Conservation (phyloP, 331 rosid genomes). For the Cydonia oblonga region DNA sequence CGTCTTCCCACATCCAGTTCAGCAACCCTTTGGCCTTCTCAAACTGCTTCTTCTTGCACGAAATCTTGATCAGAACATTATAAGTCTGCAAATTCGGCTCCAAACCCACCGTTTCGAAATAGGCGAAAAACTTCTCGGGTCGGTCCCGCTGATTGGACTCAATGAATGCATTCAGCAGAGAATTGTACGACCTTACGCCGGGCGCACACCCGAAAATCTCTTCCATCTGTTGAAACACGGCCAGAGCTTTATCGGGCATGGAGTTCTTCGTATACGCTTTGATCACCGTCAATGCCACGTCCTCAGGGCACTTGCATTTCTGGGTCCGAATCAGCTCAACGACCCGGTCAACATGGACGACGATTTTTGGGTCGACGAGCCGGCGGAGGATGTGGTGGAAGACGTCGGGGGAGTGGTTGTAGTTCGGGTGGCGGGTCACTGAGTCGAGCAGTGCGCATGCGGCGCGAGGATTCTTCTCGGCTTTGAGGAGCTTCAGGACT, state of each 20-base stretch:
- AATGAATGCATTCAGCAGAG: constrained; percentile 62
- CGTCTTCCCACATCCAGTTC: constrained; percentile 56
- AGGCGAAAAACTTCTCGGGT: constrained; percentile 46
- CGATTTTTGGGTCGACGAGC: constrained; percentile 33
- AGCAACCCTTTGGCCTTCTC: constrained; percentile 54
- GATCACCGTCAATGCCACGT: constrained; percentile 53
- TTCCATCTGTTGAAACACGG: constrained; percentile 50
- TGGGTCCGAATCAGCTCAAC: constrained; percentile 37
- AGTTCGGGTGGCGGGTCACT: constrained; percentile 41
- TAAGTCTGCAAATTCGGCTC: constrained; percentile 59
- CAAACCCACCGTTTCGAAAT: constrained; percentile 42
- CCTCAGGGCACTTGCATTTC: constrained; percentile 56
- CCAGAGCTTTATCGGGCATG: constrained; percentile 60
- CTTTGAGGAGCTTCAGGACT: constrained; percentile 57
- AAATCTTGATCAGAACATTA: constrained; percentile 52
- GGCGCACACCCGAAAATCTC: constrained; percentile 62
- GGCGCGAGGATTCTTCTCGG: constrained; percentile 39
- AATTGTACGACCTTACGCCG: constrained; percentile 49
- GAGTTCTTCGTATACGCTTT: constrained; percentile 66
- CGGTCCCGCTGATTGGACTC: constrained; percentile 65
- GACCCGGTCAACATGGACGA: constrained; percentile 32
- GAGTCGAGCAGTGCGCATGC: constrained; percentile 66
- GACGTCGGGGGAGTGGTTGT: constrained; percentile 37
- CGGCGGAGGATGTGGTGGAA: constrained; percentile 71
- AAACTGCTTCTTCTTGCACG: constrained; percentile 61